phyloP scores from a whole-genome alignment of 257 asterid genomes.

The Jacaranda mimosifolia region DNA sequence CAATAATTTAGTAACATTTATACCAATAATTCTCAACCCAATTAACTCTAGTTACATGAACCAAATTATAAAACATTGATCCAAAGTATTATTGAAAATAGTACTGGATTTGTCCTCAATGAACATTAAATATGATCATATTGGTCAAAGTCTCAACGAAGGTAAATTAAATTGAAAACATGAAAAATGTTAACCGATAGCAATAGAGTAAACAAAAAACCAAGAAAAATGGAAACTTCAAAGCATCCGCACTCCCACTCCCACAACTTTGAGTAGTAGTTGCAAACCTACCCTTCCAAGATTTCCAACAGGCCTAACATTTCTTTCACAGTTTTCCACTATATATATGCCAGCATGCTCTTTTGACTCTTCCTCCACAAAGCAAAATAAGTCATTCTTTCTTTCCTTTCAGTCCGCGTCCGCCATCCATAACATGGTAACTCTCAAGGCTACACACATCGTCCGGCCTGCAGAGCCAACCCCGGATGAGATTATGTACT shows the following conservation, averaged over 20 bases:
- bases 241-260: background rate
- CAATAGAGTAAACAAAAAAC: too few species aligned
- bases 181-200: too few species aligned
- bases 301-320: background rate
- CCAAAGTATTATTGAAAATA: too few species aligned
- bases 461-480: conserved; percentile 65
- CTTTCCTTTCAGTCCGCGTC: background rate
- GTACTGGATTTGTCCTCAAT: too few species aligned
- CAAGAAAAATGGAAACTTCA: background rate
- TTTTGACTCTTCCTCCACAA: background rate
- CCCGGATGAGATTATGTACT: conserved; percentile 53
- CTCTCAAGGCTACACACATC: conserved; percentile 50
- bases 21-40: too few species aligned
- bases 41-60: too few species aligned
- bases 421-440: conserved; percentile 31
- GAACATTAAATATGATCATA: too few species aligned
- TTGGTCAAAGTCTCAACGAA: too few species aligned
- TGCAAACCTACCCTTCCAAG: conserved; percentile 36
- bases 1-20: too few species aligned
- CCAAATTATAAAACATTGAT: too few species aligned
- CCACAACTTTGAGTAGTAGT: conserved; percentile 27
- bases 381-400: background rate
- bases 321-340: background rate
- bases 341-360: background rate
- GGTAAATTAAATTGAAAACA: too few species aligned